Base-by-base conservation (phyloP, 306 rosid species). In the Vigna nakashimae region DNA sequence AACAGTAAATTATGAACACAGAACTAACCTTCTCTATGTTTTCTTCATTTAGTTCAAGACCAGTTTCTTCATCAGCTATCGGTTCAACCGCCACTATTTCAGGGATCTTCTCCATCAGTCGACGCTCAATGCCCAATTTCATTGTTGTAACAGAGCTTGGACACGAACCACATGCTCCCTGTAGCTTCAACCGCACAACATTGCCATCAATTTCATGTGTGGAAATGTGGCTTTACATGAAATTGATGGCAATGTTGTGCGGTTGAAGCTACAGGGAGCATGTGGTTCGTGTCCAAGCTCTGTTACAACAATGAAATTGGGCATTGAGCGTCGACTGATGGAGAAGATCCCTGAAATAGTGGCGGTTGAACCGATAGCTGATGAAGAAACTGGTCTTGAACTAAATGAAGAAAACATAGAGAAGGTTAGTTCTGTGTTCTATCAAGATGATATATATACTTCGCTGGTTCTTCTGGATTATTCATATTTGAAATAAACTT, bases 221-320 rank as follows among this genome's bases (percentile, higher is more conserved):
- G n/a, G n/a, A n/a, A n/a, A n/a, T n/a, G n/a, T n/a, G n/a, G n/a
- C n/a, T n/a, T n/a, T n/a, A n/a, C n/a, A n/a, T n/a, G n/a, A n/a
- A n/a, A n/a, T n/a, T n/a, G n/a, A n/a, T n/a, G n/a, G n/a, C n/a
- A n/a, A n/a, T n/a, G n/a, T n/a, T n/a, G n/a, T n/a, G n/a, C n/a
- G n/a, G n/a, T n/a, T n/a, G n/a, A n/a, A n/a, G n/a, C n/a, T n/a
- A n/a, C n/a, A n/a, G n/a, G n/a, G n/a, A n/a, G n/a, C 99, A 14
- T 95, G 98, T 67, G 99, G 99, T 6, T 95, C 99, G 0, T 95
- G 98, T 74, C 98, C 98, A 0, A 92, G 98, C 77, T 86, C 98
- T 71, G 97, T 92, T 79, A 89, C 62, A 73, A 95, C 98, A 5
- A 95, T 95, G 98, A 95, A 95, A 83, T 16, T 95, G 98, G 98